Evolutionary conservation across 352 stramenopile genomes (phyloP).

Genomic region (Globisporangium paddicum): DNA sequence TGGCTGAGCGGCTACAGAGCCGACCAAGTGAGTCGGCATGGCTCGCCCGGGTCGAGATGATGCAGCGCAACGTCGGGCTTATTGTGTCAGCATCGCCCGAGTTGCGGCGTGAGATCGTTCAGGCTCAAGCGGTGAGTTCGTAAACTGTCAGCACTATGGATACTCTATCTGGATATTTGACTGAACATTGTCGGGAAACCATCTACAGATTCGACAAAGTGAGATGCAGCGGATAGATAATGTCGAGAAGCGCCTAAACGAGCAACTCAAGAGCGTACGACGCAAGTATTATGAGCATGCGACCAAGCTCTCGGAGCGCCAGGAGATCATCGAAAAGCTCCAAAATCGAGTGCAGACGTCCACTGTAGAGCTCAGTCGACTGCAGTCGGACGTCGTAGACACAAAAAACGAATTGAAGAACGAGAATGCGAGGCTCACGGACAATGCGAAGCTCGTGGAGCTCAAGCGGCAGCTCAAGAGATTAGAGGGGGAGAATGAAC

Average conservation of each 20-base stretch:
- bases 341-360: slow-evolving; percentile 17
- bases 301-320: slow-evolving; percentile 11
- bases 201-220: slow-evolving; percentile 7
- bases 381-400: slow-evolving; percentile 17
- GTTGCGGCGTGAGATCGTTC: slow-evolving; percentile 16
- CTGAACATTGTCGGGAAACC: not conserved
- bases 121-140: slow-evolving; percentile 18
- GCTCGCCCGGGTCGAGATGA: slow-evolving; percentile 22
- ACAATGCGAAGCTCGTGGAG: slow-evolving; percentile 30
- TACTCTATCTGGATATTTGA: not conserved
- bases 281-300: slow-evolving; percentile 27
- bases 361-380: slow-evolving; percentile 16
- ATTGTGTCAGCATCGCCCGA: slow-evolving; percentile 15
- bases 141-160: not conserved
- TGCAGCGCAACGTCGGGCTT: slow-evolving; percentile 18
- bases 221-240: slow-evolving; percentile 24
- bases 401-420: slow-evolving; percentile 16
- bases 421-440: slow-evolving; percentile 24
- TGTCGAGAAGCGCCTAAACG: slow-evolving; percentile 35
- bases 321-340: slow-evolving; percentile 6
- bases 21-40: slow-evolving; percentile 22
- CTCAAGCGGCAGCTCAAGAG: slow-evolving; percentile 38
- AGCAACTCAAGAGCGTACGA: slow-evolving; percentile 17
- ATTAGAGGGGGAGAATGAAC: slow-evolving; percentile 38
- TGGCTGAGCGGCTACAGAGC: slow-evolving; percentile 19